Conservation (phyloP, 768 basidiomycete species). For the Baorangia bicolor region DNA sequence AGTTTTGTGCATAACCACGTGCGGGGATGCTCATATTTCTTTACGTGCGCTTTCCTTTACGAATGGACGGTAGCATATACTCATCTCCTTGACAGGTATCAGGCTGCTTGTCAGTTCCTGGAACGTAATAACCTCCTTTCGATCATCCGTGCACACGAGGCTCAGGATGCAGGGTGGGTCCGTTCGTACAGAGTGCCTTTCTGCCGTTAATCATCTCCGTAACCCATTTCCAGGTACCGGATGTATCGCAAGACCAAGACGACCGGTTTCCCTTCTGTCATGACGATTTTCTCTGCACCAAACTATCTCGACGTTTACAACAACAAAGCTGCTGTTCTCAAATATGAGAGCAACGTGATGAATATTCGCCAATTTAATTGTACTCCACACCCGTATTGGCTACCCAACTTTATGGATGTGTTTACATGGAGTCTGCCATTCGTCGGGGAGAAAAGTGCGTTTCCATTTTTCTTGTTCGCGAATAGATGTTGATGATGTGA, state of each 20-base stretch:
- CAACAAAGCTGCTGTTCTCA: slow-evolving; percentile 98
- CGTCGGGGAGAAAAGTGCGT: slow-evolving; percentile 93
- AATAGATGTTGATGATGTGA: slow-evolving; percentile 3
- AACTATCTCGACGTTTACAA: slow-evolving; percentile 99
- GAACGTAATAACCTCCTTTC: slow-evolving; percentile 96
- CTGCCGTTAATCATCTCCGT: neutral
- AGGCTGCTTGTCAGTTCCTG: slow-evolving; percentile 95
- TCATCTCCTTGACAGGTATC: slow-evolving; percentile 59
- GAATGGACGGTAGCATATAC: neutral
- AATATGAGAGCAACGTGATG: slow-evolving; percentile 99
- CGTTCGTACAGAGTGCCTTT: neutral
- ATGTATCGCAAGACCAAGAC: slow-evolving; percentile 99
- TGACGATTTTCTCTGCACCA: slow-evolving; percentile 99
- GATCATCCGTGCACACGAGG: slow-evolving; percentile 97
- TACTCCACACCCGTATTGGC: slow-evolving; percentile 94
- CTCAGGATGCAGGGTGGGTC: slow-evolving; percentile 93
- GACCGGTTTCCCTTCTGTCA: slow-evolving; percentile 97
- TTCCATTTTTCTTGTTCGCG: neutral
- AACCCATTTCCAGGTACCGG: slow-evolving; percentile 60
- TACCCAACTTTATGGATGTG: slow-evolving; percentile 99
- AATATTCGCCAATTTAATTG: slow-evolving; percentile 98
- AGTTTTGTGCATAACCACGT: slow-evolving; percentile 96
- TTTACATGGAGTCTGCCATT: slow-evolving; percentile 99
- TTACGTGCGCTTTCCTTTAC: slow-evolving; percentile 51
- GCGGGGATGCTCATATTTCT: slow-evolving; percentile 95